phyloP scores from a whole-genome alignment of 2,329 filamentous ascomycete species.

The Botrytis cinerea region DNA sequence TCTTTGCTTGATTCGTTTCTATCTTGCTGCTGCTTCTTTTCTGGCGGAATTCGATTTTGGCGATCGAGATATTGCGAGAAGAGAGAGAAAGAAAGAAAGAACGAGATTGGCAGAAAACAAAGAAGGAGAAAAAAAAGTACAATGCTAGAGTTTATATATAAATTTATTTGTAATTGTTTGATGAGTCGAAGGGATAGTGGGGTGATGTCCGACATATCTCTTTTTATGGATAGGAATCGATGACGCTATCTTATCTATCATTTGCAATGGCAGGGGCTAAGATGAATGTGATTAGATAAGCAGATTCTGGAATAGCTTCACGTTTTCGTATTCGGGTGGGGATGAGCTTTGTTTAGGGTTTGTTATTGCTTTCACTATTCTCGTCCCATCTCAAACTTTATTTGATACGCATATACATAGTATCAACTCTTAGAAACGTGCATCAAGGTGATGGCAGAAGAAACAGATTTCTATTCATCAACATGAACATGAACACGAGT shows the following conservation, averaged over 20 bases:
- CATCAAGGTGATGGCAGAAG: neutral
- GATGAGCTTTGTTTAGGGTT: neutral
- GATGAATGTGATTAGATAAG: neutral
- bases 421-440: neutral
- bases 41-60: neutral
- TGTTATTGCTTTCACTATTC: neutral
- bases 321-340: neutral
- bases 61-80: neutral
- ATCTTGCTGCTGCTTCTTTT: neutral
- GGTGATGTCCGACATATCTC: constrained; percentile 2
- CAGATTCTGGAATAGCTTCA: neutral
- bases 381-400: neutral
- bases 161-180: neutral
- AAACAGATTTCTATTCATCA: neutral
- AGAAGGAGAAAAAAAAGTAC: neutral
- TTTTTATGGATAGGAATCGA: neutral
- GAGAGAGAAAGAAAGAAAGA: too few species aligned
- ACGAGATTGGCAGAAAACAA: neutral
- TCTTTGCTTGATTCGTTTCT: neutral
- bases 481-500: neutral
- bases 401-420: neutral
- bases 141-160: neutral
- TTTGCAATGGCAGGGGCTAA: neutral
- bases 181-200: neutral
- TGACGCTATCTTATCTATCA: neutral